phyloP scores from a whole-genome alignment of 2,329 filamentous ascomycete genomes.

The Fusarium scirpi region DNA sequence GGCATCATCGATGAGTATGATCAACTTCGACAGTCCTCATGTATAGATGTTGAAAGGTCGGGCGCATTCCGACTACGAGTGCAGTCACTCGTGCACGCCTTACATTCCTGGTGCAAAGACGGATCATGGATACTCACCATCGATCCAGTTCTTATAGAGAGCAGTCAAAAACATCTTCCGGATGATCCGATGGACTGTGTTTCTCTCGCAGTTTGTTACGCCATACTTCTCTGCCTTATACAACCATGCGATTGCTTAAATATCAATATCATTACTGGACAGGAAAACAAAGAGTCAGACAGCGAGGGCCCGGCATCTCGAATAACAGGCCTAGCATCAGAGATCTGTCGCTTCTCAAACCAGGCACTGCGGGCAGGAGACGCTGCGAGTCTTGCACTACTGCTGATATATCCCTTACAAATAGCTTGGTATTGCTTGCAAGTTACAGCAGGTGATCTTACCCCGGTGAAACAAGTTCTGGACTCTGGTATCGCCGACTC shows the following conservation, averaged over 20 bases:
- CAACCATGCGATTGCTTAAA: slow-evolving; percentile 16
- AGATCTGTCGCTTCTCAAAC: slow-evolving; percentile 20
- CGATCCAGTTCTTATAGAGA: neutral
- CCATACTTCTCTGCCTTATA: slow-evolving; percentile 15
- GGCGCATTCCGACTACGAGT: neutral
- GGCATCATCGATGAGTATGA: slow-evolving; percentile 15
- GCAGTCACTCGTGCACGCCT: neutral
- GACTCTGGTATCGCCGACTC: slow-evolving; percentile 21
- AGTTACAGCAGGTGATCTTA: neutral
- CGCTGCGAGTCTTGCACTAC: neutral
- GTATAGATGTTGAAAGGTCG: neutral
- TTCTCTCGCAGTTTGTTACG: slow-evolving; percentile 12
- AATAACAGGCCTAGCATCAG: neutral
- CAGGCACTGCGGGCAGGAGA: slow-evolving; percentile 1
- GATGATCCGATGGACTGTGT: slow-evolving; percentile 12
- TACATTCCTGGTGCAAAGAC: slow-evolving; percentile 8
- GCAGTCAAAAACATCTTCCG: neutral
- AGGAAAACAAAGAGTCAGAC: accelerated
- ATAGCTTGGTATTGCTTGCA: slow-evolving; percentile 28
- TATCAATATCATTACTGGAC: neutral
- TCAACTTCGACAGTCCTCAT: neutral
- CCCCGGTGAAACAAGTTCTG: slow-evolving; percentile 4
- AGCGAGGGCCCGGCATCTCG: neutral
- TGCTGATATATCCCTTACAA: slow-evolving; percentile 25
- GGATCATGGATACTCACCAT: slow-evolving; percentile 9